phyloP scores from a whole-genome alignment of 345 rosid genomes.

The Melaleuca alternifolia region DNA sequence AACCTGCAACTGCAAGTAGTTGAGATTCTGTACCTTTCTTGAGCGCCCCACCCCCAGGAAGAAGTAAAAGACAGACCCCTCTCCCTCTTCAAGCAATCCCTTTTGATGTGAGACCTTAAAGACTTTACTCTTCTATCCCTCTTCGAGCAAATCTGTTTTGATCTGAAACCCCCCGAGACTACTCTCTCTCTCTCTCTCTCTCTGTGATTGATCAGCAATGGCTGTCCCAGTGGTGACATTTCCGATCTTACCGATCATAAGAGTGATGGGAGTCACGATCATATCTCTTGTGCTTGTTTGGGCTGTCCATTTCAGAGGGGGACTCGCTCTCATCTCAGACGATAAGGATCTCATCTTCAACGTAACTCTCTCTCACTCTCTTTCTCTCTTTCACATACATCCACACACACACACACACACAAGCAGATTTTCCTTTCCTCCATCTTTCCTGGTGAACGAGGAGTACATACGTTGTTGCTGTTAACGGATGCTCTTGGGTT shows the following conservation, averaged over 20 bases:
- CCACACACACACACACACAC: neutral
- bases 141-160: neutral
- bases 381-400: neutral
- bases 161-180: neutral
- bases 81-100: neutral
- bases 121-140: neutral
- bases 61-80: neutral
- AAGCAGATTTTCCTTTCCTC: neutral
- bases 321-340: conserved; percentile 30
- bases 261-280: conserved; percentile 12
- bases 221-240: conserved; percentile 27
- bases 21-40: neutral
- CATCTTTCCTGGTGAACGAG: neutral
- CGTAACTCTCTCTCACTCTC: conserved; percentile 2
- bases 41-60: neutral
- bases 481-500: neutral
- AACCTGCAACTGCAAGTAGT: neutral
- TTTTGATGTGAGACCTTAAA: neutral
- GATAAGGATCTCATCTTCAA: conserved; percentile 43
- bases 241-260: conserved; percentile 14
- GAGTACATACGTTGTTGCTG: neutral
- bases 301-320: conserved; percentile 28
- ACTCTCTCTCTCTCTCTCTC: neutral
- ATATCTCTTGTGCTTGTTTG: conserved; percentile 15
- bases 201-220: conserved; percentile 3